Conservation (phyloP, 2,329 filamentous ascomycete genomes). For the Cercospora sp. region DNA sequence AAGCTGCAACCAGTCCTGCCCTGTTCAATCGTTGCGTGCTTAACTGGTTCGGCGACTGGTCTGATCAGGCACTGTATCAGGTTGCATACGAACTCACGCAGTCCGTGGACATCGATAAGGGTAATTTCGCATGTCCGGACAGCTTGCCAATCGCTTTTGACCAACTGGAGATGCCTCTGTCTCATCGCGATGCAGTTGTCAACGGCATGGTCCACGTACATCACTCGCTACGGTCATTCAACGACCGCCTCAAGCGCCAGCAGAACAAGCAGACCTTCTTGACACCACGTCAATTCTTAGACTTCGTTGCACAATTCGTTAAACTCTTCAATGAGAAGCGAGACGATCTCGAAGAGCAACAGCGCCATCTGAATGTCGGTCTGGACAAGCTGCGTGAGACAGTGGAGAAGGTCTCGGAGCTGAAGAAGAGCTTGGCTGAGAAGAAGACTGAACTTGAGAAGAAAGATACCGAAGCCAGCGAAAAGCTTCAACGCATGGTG, state of each 20-base stretch:
- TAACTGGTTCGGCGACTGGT: conserved; percentile 99
- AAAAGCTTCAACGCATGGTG: conserved; percentile 96
- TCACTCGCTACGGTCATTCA: conserved; percentile 89
- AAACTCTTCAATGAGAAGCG: conserved; percentile 97
- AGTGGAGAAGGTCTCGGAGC: conserved; percentile 92
- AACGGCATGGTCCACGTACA: conserved; percentile 99
- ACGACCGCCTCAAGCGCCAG: conserved; percentile 81
- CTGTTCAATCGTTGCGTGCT: conserved; percentile 99
- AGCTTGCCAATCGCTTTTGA: conserved; percentile 91
- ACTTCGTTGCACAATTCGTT: conserved; percentile 97
- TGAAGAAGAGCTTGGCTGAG: conserved; percentile 84
- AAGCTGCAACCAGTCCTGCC: conserved; percentile 94
- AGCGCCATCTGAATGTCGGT: conserved; percentile 96
- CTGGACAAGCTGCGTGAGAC: conserved; percentile 96
- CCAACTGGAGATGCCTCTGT: conserved; percentile 77
- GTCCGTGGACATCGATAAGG: conserved; percentile 89
- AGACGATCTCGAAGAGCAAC: conserved; percentile 96
- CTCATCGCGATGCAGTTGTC: conserved; percentile 86
- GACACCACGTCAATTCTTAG: conserved; percentile 93
- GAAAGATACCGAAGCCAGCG: conserved; percentile 93
- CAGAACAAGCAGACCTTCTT: conserved; percentile 91
- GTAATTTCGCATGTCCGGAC: conserved; percentile 82
- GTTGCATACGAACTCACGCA: conserved; percentile 94
- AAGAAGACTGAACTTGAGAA: conserved; percentile 92
- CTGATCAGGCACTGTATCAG: conserved; percentile 97